A percentile compares a stretch with the other conserved stretches of the same genome.
phyloP scores from a whole-genome alignment of 176 grass and related monocot genomes.

The Triticum dicoccoides region DNA sequence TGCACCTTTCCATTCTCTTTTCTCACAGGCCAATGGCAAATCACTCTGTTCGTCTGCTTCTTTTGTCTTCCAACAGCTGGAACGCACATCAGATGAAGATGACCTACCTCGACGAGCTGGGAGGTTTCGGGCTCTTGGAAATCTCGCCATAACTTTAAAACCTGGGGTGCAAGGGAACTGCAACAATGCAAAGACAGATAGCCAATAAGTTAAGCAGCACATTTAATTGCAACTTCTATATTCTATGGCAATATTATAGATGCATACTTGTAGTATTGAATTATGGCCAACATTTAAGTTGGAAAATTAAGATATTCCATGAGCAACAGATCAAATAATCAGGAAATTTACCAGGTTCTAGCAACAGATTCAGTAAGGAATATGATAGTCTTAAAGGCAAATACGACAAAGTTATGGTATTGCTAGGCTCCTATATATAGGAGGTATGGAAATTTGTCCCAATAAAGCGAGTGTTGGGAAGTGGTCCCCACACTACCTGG shows the following conservation, averaged over 20 bases:
- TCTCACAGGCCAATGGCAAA: constrained; percentile 49
- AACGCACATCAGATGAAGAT: constrained; percentile 41
- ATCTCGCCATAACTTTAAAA: constrained; percentile 55
- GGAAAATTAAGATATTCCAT: constrained; percentile 6
- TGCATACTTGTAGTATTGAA: constrained; percentile 11
- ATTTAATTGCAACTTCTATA: neutral
- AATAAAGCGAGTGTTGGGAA: neutral
- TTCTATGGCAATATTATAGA: neutral
- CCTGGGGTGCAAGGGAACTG: constrained; percentile 15
- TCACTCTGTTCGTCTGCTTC: constrained; percentile 36
- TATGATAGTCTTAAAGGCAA: neutral
- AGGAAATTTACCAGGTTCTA: neutral
- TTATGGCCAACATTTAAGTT: neutral
- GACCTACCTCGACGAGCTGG: constrained; percentile 37
- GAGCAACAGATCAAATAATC: neutral
- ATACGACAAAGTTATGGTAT: neutral
- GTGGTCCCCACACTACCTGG: neutral
- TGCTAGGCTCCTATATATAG: neutral
- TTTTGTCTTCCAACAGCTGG: constrained; percentile 24
- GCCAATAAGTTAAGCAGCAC: neutral
- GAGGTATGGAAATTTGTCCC: neutral
- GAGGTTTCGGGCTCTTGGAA: constrained; percentile 34
- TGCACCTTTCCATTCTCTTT: constrained; percentile 80
- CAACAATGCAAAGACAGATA: constrained; percentile 14
- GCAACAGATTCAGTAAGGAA: neutral